Conservation (phyloP, 176 grass and related monocot genomes). For the Guadua angustifolia region DNA sequence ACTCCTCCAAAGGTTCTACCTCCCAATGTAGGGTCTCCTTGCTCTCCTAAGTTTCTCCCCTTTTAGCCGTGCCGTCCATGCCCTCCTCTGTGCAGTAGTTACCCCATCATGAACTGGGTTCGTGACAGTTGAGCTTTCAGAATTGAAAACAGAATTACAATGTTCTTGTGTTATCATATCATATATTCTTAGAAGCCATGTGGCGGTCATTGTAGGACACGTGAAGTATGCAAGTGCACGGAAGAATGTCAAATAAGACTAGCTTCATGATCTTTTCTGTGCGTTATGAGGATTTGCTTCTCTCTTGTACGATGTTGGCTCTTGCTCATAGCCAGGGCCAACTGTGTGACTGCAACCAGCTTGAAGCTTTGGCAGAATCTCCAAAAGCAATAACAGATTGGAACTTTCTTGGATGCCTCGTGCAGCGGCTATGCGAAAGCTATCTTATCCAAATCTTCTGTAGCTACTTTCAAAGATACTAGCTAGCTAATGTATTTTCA, state of each 20-base stretch:
- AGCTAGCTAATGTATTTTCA: no score
- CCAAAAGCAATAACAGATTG: constrained; percentile 38
- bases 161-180: no score
- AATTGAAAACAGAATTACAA: constrained; percentile 10
- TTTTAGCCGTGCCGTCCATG: no score
- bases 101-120: no score
- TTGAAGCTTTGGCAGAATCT: constrained; percentile 44
- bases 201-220: constrained; percentile 19
- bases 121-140: background rate
- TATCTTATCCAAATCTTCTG: constrained; percentile 52
- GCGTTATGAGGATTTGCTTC: constrained; percentile 14
- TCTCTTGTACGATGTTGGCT: constrained; percentile 36
- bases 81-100: no score
- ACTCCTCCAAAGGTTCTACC: no score
- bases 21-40: no score
- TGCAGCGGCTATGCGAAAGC: constrained; percentile 8
- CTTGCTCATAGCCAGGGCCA: constrained; percentile 24
- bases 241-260: constrained; percentile 43
- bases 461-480: constrained; percentile 32
- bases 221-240: background rate
- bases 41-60: no score
- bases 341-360: constrained; percentile 19
- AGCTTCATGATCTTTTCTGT: constrained; percentile 9
- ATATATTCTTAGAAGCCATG: background rate
- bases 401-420: constrained; percentile 39